Base-by-base conservation (phyloP, 176 grass and related monocot species). In the Bolboschoenus planiculmis region DNA sequence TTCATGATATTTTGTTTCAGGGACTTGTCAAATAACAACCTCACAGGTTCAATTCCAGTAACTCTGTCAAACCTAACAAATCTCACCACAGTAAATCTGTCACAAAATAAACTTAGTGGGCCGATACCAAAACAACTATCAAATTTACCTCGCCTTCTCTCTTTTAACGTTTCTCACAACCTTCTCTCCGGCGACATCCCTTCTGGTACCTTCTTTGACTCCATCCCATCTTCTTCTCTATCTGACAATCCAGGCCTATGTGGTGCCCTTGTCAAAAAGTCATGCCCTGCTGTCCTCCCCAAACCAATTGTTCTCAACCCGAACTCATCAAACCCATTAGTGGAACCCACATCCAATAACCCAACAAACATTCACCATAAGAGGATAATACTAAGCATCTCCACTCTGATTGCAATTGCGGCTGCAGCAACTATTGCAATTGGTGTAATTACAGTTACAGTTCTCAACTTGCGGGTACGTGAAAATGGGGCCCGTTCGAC, bases 231-330 rank as follows among this genome's bases (percentile, higher is more conserved):
- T 78, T 99, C 97, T 57, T 95, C 89, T 6, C 75, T 99, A 44
- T 87, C 86, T 3, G 93, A 89, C 42, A 99, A 99, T 57, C 91
- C 97, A 73, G 89, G 84, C 46, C 83, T 99, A n/a, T 99, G 97
- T 29, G 97, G 97, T 46, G 89, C 93, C 62, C 85, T 87, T 44
- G 91, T 99, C 72, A 96, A 96, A 37, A 89, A 87, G 10, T 91
- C 93, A 84, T 99, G 97, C 53, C 80, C 91, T 46, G 86, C 86
- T 20, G 85, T 96, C 48, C 83, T 99, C 30, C 97, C 97, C 34
- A 99, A 99, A 88, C 97, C 97, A 81, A 91, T 99, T 66, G 97
- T 99, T 10, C 83, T 99, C 79, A 95, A 99, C 50, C 97, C 97
- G 5, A 85, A 95, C 43, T 65, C 80, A 20, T 82, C 80, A 21